Evolutionary conservation across 2,329 filamentous ascomycete species (phyloP).

Genomic region (Fusarium brevicatenulatum): DNA sequence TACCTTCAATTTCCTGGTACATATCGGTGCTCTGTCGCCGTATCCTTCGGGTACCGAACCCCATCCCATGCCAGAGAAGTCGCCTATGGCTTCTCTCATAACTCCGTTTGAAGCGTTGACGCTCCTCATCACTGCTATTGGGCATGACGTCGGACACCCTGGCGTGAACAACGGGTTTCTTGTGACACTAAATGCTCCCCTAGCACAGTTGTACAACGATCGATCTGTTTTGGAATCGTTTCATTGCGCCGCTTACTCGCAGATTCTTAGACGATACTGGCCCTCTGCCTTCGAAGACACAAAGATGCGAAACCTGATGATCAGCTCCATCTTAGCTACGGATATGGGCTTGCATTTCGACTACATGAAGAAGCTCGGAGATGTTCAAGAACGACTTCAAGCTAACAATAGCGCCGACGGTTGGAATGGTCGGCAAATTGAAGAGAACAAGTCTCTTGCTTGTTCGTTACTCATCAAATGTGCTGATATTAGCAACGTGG

Average conservation of each 20-base stretch:
- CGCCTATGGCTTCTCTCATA: constrained; percentile 78
- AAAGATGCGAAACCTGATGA: constrained; percentile 89
- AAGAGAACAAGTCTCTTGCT: constrained; percentile 81
- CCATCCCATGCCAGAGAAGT: constrained; percentile 55
- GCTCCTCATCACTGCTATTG: constrained; percentile 93
- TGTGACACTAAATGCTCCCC: constrained; percentile 87
- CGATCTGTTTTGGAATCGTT: constrained; percentile 96
- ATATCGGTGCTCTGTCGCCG: constrained; percentile 77
- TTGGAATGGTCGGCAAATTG: constrained; percentile 80
- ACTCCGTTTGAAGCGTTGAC: constrained; percentile 88
- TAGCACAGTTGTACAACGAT: constrained; percentile 97
- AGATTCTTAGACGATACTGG: constrained; percentile 94
- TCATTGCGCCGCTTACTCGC: constrained; percentile 95
- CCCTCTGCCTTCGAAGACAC: constrained; percentile 80
- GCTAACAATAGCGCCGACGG: constrained; percentile 72
- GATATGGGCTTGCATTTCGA: constrained; percentile 98
- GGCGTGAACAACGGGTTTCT: constrained; percentile 98
- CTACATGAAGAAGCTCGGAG: constrained; percentile 90
- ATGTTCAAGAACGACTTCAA: constrained; percentile 80
- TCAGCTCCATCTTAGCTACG: constrained; percentile 95
- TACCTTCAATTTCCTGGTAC: constrained; percentile 87
- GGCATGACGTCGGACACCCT: constrained; percentile 96
- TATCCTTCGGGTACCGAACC: constrained; percentile 61
- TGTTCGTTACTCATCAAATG: constrained; percentile 97
- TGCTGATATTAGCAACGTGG: constrained; percentile 98